Conservation (phyloP, 78 protist genomes). For the Planoprotostelium fungivorum region DNA sequence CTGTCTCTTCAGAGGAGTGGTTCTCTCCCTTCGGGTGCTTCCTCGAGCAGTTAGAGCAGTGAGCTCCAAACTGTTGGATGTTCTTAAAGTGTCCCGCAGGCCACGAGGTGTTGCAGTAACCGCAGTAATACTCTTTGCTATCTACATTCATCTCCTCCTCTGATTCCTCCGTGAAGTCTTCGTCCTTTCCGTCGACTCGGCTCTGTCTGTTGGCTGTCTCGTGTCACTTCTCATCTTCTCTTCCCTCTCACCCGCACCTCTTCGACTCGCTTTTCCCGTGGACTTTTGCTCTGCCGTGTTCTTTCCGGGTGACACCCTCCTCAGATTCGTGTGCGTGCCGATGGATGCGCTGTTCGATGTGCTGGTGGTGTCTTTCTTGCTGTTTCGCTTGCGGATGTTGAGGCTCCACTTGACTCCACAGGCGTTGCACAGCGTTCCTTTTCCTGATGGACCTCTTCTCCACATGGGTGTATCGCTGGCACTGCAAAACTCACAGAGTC, state of each 20-base stretch:
- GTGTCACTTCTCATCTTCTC: too few relatives aligned
- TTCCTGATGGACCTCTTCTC: conserved; percentile 72
- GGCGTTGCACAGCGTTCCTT: conserved; percentile 64
- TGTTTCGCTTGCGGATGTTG: conserved; percentile 3
- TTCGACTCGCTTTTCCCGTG: background rate
- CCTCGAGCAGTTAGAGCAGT: conserved; percentile 42
- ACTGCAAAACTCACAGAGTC: conserved; percentile 62
- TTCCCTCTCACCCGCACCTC: too few relatives aligned
- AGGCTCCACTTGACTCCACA: conserved; percentile 71
- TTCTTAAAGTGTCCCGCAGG: conserved; percentile 36
- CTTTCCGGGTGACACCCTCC: background rate
- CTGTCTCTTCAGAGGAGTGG: background rate
- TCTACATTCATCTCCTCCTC: background rate
- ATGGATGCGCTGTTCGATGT: background rate
- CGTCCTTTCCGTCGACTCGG: background rate
- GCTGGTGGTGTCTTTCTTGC: background rate
- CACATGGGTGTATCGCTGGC: conserved; percentile 50
- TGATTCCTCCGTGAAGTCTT: background rate
- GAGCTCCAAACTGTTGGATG: conserved; percentile 49
- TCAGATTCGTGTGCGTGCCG: background rate
- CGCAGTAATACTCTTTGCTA: conserved; percentile 28
- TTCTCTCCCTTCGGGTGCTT: conserved; percentile 6
- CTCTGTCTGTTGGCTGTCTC: background rate
- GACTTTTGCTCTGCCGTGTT: background rate
- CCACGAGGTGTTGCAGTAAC: conserved; percentile 43